Percentiles rank a stretch among this genome's conserved stretches.
These are phyloP conservation scores for Iodosphaeria phyllophila DNA, from an alignment of 2,329 filamentous ascomycete genomes.

Conservation along the genomic window DNA sequence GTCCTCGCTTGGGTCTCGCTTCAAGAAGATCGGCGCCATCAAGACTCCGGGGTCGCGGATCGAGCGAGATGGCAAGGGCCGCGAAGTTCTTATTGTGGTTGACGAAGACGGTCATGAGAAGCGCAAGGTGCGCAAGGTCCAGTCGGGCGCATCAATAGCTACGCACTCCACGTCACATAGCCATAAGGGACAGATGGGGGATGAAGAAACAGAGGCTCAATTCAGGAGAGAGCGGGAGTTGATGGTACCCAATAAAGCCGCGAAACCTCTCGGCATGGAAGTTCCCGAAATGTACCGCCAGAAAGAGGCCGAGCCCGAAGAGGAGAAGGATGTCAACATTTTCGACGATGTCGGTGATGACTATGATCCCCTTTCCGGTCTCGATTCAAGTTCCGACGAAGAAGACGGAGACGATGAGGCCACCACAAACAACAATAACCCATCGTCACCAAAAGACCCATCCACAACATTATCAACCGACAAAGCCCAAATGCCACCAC, in stretches of 20 bases:
- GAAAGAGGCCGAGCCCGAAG: slow-evolving; percentile 26
- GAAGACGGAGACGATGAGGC: slow-evolving; percentile 12
- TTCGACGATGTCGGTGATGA: slow-evolving; percentile 48
- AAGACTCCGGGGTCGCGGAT: slow-evolving; percentile 30
- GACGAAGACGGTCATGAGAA: slow-evolving; percentile 50
- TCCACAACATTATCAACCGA: slow-evolving; percentile 8
- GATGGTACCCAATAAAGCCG: slow-evolving; percentile 32
- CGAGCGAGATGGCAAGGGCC: slow-evolving; percentile 39
- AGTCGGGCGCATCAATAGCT: slow-evolving; percentile 15
- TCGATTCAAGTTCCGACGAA: slow-evolving; percentile 25
- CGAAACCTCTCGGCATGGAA: slow-evolving; percentile 44
- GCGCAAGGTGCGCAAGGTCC: slow-evolving; percentile 39
- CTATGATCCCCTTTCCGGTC: slow-evolving; percentile 45
- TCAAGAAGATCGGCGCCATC: slow-evolving; percentile 44
- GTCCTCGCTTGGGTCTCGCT: slow-evolving; percentile 35
- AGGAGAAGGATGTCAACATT: slow-evolving; percentile 42
- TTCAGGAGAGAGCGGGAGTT: slow-evolving; percentile 18
- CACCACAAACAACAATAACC: slow-evolving; percentile 5
- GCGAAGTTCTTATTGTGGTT: slow-evolving; percentile 45
- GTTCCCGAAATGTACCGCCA: slow-evolving; percentile 40
- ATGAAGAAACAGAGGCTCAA: slow-evolving; percentile 11
- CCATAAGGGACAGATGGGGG: too few relatives aligned
- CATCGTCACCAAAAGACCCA: too few relatives aligned
- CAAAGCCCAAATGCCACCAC: slow-evolving; percentile 23
- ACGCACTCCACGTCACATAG: too few relatives aligned